Conservation (phyloP, 2,329 filamentous ascomycete species). For the Botrytis squamosa region DNA sequence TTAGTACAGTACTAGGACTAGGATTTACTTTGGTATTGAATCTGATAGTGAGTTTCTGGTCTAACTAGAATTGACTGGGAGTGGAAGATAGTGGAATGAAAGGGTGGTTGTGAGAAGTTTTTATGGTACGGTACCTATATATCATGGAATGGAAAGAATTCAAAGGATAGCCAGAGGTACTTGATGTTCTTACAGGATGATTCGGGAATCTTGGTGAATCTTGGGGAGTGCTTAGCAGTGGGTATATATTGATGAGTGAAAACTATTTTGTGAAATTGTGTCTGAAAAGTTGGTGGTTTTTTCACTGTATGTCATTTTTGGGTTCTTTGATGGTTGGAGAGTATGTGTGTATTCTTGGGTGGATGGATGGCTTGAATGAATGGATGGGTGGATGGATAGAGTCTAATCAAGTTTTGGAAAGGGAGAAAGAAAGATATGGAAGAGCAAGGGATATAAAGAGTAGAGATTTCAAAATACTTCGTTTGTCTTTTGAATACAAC, state of each 20-base stretch:
- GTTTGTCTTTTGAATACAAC: background rate
- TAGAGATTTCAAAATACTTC: no score
- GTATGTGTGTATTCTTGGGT: no score
- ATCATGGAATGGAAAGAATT: background rate
- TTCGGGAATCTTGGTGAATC: background rate
- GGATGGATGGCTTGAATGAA: no score
- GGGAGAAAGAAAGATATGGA: no score
- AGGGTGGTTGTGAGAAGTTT: background rate
- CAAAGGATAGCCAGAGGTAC: background rate
- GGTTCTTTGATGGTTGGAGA: background rate
- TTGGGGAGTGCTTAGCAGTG: background rate
- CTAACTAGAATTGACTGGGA: background rate
- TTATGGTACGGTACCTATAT: background rate
- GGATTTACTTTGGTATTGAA: background rate
- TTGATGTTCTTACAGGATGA: background rate
- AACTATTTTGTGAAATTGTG: background rate
- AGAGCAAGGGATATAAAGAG: no score
- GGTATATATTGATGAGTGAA: background rate
- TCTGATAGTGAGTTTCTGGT: background rate
- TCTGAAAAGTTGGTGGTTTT: no score
- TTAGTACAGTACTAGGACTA: background rate
- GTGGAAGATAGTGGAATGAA: background rate
- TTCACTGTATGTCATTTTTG: background rate
- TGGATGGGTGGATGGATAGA: no score
- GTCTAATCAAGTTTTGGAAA: no score